A percentile compares a stretch with the other conserved stretches of the same genome.
These are phyloP conservation scores for Lathyrus oleraceus DNA, from an alignment of 306 rosid species.

Conservation along the genomic window DNA sequence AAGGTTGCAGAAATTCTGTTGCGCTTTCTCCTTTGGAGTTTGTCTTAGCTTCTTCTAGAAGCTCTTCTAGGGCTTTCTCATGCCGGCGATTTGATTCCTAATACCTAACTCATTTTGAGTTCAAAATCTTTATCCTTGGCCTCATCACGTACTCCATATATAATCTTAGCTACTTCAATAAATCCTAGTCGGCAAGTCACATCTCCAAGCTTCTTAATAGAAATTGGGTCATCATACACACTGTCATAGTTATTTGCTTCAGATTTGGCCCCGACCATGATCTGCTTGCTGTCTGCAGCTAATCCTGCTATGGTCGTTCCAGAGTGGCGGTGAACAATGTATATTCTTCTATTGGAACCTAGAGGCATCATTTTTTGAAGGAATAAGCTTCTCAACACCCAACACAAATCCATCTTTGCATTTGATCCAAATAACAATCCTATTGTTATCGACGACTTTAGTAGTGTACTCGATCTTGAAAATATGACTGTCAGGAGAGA, in stretches of 20 bases:
- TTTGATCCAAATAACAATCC: no score
- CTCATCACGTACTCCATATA: slow-evolving; percentile 95
- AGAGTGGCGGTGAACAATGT: slow-evolving; percentile 85
- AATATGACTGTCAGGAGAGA: no score
- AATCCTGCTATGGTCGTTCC: slow-evolving; percentile 90
- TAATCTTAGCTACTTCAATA: slow-evolving; percentile 95
- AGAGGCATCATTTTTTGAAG: no score
- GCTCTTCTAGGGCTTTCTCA: slow-evolving; percentile 84
- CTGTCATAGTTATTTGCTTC: slow-evolving; percentile 90
- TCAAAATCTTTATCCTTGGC: slow-evolving; percentile 97
- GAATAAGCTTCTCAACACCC: no score
- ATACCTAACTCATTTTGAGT: slow-evolving; percentile 95
- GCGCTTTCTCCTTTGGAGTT: no score
- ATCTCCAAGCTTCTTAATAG: slow-evolving; percentile 93
- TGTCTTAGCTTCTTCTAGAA: slow-evolving; percentile 79
- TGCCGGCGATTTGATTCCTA: slow-evolving; percentile 93
- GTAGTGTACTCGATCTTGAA: no score
- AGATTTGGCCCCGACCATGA: slow-evolving; percentile 60
- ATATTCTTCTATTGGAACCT: slow-evolving; percentile 67
- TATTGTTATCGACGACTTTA: no score
- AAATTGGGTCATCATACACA: slow-evolving; percentile 80
- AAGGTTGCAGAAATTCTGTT: no score
- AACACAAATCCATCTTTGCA: no score
- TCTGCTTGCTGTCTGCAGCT: slow-evolving; percentile 60
- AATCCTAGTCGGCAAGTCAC: slow-evolving; percentile 93